These are phyloP conservation scores for Rhizopogon salebrosus DNA, from an alignment of 768 basidiomycete species.

Conservation along the genomic window DNA sequence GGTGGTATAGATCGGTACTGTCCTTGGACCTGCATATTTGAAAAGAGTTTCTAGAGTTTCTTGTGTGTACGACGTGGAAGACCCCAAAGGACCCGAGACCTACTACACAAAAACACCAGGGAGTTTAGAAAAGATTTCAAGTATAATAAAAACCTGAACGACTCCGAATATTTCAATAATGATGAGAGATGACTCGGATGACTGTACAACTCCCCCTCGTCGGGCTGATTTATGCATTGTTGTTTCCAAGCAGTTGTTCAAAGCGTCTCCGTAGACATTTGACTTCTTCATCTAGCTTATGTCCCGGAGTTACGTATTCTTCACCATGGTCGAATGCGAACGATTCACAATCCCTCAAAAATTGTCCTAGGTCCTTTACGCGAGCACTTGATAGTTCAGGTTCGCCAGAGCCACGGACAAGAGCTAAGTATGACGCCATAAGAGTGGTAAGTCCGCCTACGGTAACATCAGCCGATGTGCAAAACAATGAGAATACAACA, in stretches of 20 bases:
- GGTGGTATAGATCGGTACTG: too few species aligned
- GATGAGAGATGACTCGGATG: too few species aligned
- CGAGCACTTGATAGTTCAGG: slow-evolving; percentile 25
- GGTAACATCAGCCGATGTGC: background rate
- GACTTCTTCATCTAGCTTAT: slow-evolving; percentile 4
- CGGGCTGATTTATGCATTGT: background rate
- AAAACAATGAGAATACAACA: background rate
- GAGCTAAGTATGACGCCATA: slow-evolving; percentile 34
- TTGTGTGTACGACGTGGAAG: too few species aligned
- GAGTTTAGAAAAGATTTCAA: too few species aligned
- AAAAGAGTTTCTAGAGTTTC: too few species aligned
- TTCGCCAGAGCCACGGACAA: slow-evolving; percentile 31
- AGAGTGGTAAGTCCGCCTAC: slow-evolving; percentile 30
- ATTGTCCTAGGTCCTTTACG: slow-evolving; percentile 26
- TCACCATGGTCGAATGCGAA: slow-evolving; percentile 27
- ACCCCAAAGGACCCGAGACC: too few species aligned
- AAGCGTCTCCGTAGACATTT: slow-evolving; percentile 27
- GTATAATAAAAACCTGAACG: too few species aligned
- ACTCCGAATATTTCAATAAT: too few species aligned
- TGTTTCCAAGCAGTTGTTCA: slow-evolving; percentile 30
- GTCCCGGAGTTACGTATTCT: slow-evolving; percentile 10
- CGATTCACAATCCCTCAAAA: slow-evolving; percentile 28
- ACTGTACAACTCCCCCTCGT: too few species aligned
- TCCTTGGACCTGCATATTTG: too few species aligned
- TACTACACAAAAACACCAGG: too few species aligned